phyloP scores from a whole-genome alignment of 2,329 filamentous ascomycete genomes.

The Pseudogymnoascus sp. region DNA sequence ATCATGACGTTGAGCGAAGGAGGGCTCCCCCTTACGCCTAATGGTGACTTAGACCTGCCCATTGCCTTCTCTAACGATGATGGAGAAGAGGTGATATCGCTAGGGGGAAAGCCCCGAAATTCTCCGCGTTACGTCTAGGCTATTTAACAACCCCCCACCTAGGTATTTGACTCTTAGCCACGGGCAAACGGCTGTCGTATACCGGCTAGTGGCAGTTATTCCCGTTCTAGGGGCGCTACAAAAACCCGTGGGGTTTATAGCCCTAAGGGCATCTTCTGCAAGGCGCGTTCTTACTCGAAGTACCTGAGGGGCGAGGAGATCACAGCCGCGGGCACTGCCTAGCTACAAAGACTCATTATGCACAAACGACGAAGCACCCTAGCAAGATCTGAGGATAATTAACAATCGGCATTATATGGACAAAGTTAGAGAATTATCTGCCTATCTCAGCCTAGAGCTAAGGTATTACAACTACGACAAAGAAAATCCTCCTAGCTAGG shows the following conservation, averaged over 20 bases:
- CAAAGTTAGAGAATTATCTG: neutral
- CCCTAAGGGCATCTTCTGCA: no score
- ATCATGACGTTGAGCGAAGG: neutral
- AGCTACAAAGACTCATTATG: neutral
- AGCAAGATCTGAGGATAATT: neutral
- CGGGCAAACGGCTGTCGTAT: neutral
- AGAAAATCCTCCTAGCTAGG: neutral
- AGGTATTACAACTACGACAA: neutral
- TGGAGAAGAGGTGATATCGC: neutral
- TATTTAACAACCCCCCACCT: neutral
- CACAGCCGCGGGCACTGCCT: neutral
- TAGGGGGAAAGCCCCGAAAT: neutral
- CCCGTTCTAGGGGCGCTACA: no score
- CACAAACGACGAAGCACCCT: neutral
- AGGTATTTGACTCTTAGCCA: neutral
- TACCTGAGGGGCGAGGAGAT: neutral
- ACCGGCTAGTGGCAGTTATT: neutral
- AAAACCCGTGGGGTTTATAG: no score
- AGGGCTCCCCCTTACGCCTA: no score
- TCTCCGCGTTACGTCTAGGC: neutral
- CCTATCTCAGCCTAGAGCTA: neutral
- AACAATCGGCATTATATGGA: neutral
- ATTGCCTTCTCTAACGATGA: neutral
- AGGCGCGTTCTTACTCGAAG: neutral
- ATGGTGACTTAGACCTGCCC: neutral